Conservation (phyloP, 2,329 filamentous ascomycete species). For the Talaromyces sp. region DNA sequence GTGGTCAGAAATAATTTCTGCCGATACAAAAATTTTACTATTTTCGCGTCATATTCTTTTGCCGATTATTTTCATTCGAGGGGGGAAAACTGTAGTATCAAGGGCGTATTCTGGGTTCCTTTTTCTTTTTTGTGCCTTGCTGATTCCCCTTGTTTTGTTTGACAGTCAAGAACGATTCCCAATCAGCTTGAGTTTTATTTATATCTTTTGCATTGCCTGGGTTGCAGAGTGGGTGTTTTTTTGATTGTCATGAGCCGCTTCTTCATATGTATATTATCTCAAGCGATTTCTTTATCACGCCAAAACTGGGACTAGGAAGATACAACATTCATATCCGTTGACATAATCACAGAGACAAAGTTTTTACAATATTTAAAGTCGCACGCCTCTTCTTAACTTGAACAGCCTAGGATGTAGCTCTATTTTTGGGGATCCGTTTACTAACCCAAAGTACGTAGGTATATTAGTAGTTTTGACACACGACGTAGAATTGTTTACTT, state of each 20-base stretch:
- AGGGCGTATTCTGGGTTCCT: background rate
- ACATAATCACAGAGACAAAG: background rate
- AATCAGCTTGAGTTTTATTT: background rate
- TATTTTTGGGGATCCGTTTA: background rate
- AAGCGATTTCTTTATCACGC: background rate
- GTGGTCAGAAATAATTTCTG: constrained; percentile 23
- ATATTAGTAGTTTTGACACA: background rate
- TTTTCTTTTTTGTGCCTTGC: background rate
- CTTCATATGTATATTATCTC: background rate
- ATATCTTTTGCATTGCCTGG: background rate
- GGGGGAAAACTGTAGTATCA: background rate
- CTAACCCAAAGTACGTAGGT: background rate
- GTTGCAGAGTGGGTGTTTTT: background rate
- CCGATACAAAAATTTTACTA: background rate
- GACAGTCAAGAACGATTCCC: background rate
- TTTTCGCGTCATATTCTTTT: background rate
- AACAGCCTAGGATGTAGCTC: background rate
- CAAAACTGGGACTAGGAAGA: background rate
- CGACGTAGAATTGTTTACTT: background rate
- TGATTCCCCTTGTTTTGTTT: background rate
- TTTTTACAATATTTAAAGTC: background rate
- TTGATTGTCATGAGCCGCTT: background rate
- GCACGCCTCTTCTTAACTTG: background rate
- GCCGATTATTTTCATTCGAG: background rate
- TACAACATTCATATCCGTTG: background rate